Evolutionary conservation across 2,329 filamentous ascomycete species (phyloP).

Genomic region (Endothia cerciana): DNA sequence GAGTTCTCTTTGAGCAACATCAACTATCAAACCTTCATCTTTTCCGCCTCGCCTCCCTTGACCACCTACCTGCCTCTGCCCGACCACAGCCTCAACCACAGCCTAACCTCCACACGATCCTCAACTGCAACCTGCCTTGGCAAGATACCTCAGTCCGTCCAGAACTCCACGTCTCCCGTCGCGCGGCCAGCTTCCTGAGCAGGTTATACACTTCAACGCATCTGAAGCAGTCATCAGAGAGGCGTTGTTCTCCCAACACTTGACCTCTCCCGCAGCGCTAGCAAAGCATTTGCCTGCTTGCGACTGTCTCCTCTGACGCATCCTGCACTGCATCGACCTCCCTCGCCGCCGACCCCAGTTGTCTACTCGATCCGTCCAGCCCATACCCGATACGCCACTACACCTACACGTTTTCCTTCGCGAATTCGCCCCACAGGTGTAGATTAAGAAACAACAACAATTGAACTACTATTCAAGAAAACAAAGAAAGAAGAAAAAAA

Average conservation of each 20-base stretch:
- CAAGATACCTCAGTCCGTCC: conserved; percentile 14
- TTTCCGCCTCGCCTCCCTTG: conserved; percentile 26
- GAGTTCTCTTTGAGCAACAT: conserved; percentile 29
- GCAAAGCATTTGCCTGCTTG: conserved; percentile 23
- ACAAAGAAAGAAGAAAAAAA: conserved; percentile 45
- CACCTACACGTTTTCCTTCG: conserved; percentile 93
- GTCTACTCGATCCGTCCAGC: conserved; percentile 30
- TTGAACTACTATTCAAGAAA: conserved; percentile 53
- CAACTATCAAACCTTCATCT: conserved; percentile 26
- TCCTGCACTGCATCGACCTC: conserved; percentile 25
- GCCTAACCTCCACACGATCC: too few species aligned
- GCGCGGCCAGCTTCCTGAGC: conserved; percentile 26
- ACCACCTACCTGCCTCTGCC: conserved; percentile 22
- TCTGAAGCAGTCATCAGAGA: conserved; percentile 29
- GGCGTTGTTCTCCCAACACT: conserved; percentile 35
- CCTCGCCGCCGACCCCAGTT: conserved; percentile 22
- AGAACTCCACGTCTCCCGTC: conserved; percentile 19
- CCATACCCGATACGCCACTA: conserved; percentile 56
- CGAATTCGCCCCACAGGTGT: conserved; percentile 78
- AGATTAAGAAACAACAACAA: conserved; percentile 62
- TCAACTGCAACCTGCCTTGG: conserved; percentile 24
- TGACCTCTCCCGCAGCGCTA: conserved; percentile 40
- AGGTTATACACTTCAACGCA: conserved; percentile 24
- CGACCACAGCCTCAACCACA: conserved; percentile 28
- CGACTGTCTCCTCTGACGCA: conserved; percentile 21